Evolutionary conservation across 1,284 basidiomycete genomes (phyloP).

Genomic region (Meira miltonrushii): DNA sequence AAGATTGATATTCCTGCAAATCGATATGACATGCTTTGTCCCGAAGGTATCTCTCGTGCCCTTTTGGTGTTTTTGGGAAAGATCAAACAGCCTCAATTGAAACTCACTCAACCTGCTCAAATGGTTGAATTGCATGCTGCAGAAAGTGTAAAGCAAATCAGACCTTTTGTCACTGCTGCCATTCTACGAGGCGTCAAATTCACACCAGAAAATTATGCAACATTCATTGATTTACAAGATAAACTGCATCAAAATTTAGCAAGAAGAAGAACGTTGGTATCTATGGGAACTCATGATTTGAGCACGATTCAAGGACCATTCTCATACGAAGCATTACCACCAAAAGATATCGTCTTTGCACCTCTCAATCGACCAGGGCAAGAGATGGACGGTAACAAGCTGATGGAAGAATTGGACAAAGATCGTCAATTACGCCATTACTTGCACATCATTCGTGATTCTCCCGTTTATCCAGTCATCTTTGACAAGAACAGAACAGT

Average conservation of each 20-base stretch:
- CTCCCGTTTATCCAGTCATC: slow-evolving; percentile 94
- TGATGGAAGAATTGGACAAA: slow-evolving; percentile 61
- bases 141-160: slow-evolving; percentile 59
- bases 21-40: slow-evolving; percentile 87
- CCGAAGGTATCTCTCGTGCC: slow-evolving; percentile 88
- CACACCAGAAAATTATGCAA: slow-evolving; percentile 81
- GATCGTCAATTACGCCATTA: slow-evolving; percentile 88
- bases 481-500: slow-evolving; percentile 83
- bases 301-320: slow-evolving; percentile 83
- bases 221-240: slow-evolving; percentile 94
- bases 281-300: slow-evolving; percentile 96
- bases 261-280: slow-evolving; percentile 79
- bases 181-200: slow-evolving; percentile 83
- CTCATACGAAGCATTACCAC: slow-evolving; percentile 81
- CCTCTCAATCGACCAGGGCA: slow-evolving; percentile 80
- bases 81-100: slow-evolving; percentile 60
- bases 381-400: slow-evolving; percentile 55
- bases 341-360: slow-evolving; percentile 81
- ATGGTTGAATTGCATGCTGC: slow-evolving; percentile 34
- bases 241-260: slow-evolving; percentile 97
- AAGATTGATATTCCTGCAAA: slow-evolving; percentile 99
- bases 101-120: slow-evolving; percentile 28
- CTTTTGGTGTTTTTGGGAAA: slow-evolving; percentile 79
- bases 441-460: slow-evolving; percentile 86
- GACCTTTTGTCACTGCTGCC: slow-evolving; percentile 86